Evolutionary conservation across 2,329 filamentous ascomycete species (phyloP), one percentile per base, ranked within the genome.

Genomic region (Cladosporium sp.): DNA sequence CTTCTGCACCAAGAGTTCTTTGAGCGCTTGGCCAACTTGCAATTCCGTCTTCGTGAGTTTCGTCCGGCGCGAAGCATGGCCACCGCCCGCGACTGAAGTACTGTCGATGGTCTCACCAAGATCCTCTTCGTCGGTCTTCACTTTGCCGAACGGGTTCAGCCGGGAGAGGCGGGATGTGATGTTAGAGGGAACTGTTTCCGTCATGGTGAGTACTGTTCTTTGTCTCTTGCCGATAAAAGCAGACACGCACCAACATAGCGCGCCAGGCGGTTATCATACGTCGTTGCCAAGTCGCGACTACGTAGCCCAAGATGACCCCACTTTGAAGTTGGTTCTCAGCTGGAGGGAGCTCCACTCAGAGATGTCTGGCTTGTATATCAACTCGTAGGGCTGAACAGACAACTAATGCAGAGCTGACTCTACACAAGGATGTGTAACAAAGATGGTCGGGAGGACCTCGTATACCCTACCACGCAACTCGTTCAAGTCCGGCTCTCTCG

Each of bases 21-120:
- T 83, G 52, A 90, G 74, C 0, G 86, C 84, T 67, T 81, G 80
- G 77, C 87, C 89, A 69, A 90, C 84, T 60, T 83, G 80, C 29
- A 90, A 81, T 64, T 85, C 79, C 50, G 82, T 80, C 67, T 84
- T 84, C 11, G 82, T 82, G 63, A 80, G 74, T 35, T 79, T 77
- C 14, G 81, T 82, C 61, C 77, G 75, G 44, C 82, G 81, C n/a
- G 81, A 80, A 72, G 80, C 80, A 73, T 86, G 86, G 53, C 86
- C 86, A n/a, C 86, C 86, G 35, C 87, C 86, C 1, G 85, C 88
- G 12, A 89, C 76, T 5, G 78, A 79, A 33, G 75, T 72, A 31
- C 70, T 72, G 69, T 85, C 83, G 67, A 86, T 82, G 58, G 80
- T 79, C 66, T 87, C 83, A 65, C 85, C 85, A 33, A 78, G 72